These are phyloP conservation scores for Hortaea werneckii DNA, from an alignment of 2,329 filamentous ascomycete genomes.

Conservation along the genomic window DNA sequence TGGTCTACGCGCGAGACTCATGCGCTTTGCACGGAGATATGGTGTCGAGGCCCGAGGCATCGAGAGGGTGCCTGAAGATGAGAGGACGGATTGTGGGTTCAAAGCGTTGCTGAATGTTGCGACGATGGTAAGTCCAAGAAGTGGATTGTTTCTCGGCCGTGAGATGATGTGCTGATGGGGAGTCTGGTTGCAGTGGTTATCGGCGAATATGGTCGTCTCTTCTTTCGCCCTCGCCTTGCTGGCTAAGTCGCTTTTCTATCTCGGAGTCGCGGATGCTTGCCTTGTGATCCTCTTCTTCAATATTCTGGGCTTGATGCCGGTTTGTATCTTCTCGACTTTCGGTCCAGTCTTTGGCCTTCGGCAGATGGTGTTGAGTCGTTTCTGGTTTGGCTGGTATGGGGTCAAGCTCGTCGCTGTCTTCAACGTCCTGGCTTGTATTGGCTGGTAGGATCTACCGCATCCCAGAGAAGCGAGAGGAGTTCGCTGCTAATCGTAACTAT, in stretches of 20 bases:
- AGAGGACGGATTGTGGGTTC: constrained; percentile 52
- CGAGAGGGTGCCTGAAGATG: constrained; percentile 61
- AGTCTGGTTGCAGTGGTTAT: constrained; percentile 50
- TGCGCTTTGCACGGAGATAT: constrained; percentile 53
- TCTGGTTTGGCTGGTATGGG: constrained; percentile 54
- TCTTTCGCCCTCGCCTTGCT: constrained; percentile 68
- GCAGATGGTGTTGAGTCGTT: constrained; percentile 71
- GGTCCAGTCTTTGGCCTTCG: constrained; percentile 64
- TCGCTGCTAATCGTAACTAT: constrained; percentile 17
- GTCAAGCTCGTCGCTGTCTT: constrained; percentile 37
- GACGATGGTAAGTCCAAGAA: constrained; percentile 48
- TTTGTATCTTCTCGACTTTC: constrained; percentile 69
- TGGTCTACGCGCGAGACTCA: constrained; percentile 47
- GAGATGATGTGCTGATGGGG: background rate
- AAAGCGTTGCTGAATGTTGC: constrained; percentile 51
- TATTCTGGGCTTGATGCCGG: constrained; percentile 58
- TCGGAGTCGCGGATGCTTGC: constrained; percentile 65
- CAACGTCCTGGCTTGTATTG: constrained; percentile 10
- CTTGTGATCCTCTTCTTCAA: constrained; percentile 68
- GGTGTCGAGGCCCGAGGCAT: constrained; percentile 67
- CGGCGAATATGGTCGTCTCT: constrained; percentile 68
- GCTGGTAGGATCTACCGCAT: constrained; percentile 1
- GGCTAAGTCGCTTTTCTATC: constrained; percentile 54
- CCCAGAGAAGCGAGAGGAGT: no score
- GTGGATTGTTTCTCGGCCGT: background rate